phyloP scores from a whole-genome alignment of 192 early-diverging fungal genomes.

The Chytriomyces sp. region DNA sequence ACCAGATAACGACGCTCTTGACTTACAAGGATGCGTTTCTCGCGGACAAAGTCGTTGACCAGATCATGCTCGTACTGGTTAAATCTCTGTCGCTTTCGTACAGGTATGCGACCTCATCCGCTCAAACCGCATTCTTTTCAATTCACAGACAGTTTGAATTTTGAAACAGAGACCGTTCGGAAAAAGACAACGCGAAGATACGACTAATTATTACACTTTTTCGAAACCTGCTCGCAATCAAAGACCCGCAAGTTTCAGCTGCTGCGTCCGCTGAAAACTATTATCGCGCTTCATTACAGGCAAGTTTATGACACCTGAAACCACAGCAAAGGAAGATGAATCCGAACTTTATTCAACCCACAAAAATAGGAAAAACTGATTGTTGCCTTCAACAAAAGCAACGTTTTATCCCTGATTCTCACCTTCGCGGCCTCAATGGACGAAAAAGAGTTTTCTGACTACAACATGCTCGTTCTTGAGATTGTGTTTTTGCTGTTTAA shows the following conservation, averaged over 20 bases:
- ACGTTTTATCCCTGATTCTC: constrained; percentile 72
- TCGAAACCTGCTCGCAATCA: constrained; percentile 81
- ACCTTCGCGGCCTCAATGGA: constrained; percentile 70
- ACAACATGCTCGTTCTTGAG: constrained; percentile 67
- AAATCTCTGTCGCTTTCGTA: constrained; percentile 55
- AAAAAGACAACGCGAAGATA: constrained; percentile 64
- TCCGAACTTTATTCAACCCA: neutral
- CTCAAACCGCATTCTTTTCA: neutral
- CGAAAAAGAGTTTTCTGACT: constrained; percentile 64
- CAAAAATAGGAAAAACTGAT: constrained; percentile 59
- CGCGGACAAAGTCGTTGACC: constrained; percentile 53
- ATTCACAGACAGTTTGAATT: constrained; percentile 7
- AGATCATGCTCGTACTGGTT: constrained; percentile 59
- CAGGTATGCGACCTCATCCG: constrained; percentile 24
- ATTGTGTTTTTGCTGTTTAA: constrained; percentile 66
- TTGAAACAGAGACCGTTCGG: constrained; percentile 56
- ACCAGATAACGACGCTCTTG: constrained; percentile 56
- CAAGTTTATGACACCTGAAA: constrained; percentile 29
- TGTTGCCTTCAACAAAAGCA: constrained; percentile 58
- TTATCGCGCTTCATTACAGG: constrained; percentile 69
- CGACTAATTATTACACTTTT: constrained; percentile 76
- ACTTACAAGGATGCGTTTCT: constrained; percentile 80
- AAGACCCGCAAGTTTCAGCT: constrained; percentile 67
- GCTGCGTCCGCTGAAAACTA: constrained; percentile 60
- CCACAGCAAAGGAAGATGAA: constrained; percentile 22